Percentiles rank a stretch among this genome's conserved stretches.
phyloP scores from a whole-genome alignment of 495 filamentous ascomycete species.

The Xylaria grammica region DNA sequence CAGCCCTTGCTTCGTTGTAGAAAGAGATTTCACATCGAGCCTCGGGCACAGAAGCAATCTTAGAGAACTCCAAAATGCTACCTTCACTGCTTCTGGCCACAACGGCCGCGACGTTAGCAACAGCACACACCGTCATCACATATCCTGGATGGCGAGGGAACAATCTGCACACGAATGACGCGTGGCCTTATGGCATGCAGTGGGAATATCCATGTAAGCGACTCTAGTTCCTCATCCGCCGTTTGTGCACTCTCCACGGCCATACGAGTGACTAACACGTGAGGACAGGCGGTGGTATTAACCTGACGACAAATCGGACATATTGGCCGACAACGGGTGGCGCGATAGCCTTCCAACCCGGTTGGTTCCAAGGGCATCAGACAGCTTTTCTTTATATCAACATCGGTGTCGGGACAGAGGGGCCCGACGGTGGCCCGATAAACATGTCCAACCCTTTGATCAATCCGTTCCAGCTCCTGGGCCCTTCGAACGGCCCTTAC shows the following conservation, averaged over 20 bases:
- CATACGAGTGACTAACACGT: conserved; percentile 26
- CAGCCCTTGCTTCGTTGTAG: neutral
- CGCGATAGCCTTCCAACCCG: conserved; percentile 82
- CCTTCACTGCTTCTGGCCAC: conserved; percentile 57
- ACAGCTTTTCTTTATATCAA: conserved; percentile 93
- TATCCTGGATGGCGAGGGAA: conserved; percentile 96
- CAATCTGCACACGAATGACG: conserved; percentile 81
- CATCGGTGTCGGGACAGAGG: conserved; percentile 79
- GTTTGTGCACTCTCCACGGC: neutral
- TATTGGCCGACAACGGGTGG: conserved; percentile 90
- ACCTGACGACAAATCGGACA: conserved; percentile 79
- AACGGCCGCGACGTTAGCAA: conserved; percentile 57
- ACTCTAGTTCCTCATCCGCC: neutral
- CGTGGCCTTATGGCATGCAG: conserved; percentile 92
- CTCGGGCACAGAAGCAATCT: neutral
- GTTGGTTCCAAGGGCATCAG: conserved; percentile 93
- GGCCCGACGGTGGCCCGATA: conserved; percentile 61
- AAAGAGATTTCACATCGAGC: conserved; percentile 10
- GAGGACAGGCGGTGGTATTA: conserved; percentile 80
- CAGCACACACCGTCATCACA: conserved; percentile 86
- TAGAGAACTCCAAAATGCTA: conserved; percentile 40
- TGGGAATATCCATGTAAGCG: conserved; percentile 97
- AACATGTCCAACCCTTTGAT: conserved; percentile 91
- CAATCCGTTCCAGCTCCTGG: conserved; percentile 82
- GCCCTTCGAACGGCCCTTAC: conserved; percentile 81